Conservation (phyloP, 805 yeast species). For the Pichia kluyveri region DNA sequence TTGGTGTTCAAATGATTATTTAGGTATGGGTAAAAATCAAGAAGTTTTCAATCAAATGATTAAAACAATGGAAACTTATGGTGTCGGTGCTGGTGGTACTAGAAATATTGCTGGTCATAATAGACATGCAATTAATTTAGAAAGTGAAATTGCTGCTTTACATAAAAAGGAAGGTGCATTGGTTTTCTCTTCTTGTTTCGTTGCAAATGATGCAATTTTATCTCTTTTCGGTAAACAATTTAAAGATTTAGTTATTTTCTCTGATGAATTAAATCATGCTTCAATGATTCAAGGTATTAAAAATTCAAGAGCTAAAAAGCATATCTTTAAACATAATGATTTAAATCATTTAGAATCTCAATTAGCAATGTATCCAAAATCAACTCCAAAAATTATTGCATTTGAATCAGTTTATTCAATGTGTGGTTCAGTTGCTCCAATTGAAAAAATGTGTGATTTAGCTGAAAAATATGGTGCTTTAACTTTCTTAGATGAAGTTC, state of each 20-base stretch:
- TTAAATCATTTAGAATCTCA: conserved; percentile 71
- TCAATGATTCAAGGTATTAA: conserved; percentile 95
- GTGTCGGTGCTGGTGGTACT: conserved; percentile 99
- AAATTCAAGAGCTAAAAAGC: conserved; percentile 82
- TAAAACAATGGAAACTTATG: conserved; percentile 73
- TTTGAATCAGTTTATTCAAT: conserved; percentile 96
- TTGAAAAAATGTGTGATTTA: conserved; percentile 82
- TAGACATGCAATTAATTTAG: conserved; percentile 77
- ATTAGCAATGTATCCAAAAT: conserved; percentile 71
- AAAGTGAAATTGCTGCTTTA: conserved; percentile 76
- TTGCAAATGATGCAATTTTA: conserved; percentile 92
- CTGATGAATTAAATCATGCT: conserved; percentile 93
- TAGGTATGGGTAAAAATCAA: conserved; percentile 86
- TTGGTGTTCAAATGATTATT: conserved; percentile 98
- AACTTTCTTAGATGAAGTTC: conserved; percentile 96
- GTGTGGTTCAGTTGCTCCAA: conserved; percentile 97
- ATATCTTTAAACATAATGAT: conserved; percentile 87
- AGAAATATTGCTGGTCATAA: conserved; percentile 98
- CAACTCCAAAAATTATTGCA: conserved; percentile 91
- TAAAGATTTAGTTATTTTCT: conserved; percentile 82
- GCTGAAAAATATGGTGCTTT: conserved; percentile 97
- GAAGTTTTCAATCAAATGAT: conserved; percentile 71
- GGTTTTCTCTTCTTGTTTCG: conserved; percentile 92
- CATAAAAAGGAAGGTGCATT: conserved; percentile 94
- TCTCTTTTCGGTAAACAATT: conserved; percentile 86